Percentiles rank a stretch among this genome's conserved stretches.
Conservation (phyloP, 148 eudicot genomes). For the Rhododendron molle region DNA sequence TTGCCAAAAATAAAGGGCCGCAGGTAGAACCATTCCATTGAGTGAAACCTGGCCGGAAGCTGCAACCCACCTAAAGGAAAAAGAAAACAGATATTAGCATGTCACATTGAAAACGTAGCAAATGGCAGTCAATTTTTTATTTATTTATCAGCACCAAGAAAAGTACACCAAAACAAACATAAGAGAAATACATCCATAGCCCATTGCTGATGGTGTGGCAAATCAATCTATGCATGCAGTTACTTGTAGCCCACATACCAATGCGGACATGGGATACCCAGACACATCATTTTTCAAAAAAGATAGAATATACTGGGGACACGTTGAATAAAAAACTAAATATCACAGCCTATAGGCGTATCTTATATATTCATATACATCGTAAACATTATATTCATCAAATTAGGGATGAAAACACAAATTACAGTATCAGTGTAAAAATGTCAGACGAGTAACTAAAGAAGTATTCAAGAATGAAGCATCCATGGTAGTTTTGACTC, state of each 20-base stretch:
- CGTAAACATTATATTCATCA: neutral
- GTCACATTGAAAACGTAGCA: neutral
- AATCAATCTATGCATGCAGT: neutral
- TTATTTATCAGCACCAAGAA: neutral
- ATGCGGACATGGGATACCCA: neutral
- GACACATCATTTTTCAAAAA: neutral
- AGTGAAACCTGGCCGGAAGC: constrained; percentile 84
- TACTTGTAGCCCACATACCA: neutral
- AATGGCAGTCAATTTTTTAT: neutral
- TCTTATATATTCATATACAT: neutral
- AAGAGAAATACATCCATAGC: neutral
- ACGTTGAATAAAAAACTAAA: neutral
- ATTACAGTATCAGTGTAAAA: neutral
- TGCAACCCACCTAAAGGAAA: constrained; percentile 81
- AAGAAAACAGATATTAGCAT: constrained; percentile 7
- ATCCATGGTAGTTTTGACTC: neutral
- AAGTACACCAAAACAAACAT: neutral
- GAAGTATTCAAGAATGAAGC: neutral
- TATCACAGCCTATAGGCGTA: neutral
- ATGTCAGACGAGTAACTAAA: neutral
- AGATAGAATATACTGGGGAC: neutral
- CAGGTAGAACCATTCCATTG: constrained; percentile 85
- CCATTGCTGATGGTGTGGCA: neutral
- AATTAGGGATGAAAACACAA: neutral
- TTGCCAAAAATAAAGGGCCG: constrained; percentile 99